Evolutionary conservation across 208 protist species (phyloP).

Genomic region (Acanthamoeba lenticulata): DNA sequence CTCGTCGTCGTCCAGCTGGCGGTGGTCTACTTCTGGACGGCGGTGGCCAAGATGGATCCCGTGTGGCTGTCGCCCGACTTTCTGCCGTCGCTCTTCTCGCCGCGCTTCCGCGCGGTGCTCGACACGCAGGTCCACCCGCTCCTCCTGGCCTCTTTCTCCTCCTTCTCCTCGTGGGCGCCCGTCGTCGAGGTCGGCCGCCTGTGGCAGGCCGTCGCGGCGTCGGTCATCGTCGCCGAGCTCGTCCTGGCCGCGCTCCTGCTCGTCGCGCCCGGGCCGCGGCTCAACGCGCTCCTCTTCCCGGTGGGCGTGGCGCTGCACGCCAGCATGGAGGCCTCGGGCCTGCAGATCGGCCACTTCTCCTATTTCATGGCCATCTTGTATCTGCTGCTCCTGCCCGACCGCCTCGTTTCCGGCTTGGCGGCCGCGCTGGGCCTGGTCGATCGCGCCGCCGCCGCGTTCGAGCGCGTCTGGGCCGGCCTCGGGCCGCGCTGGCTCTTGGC

Average conservation of each 20-base stretch:
- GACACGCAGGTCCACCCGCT: background rate
- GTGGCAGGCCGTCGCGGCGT: background rate
- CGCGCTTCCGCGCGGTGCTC: conserved; percentile 11
- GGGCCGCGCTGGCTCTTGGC: background rate
- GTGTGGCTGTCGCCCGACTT: conserved; percentile 25
- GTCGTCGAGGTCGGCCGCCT: background rate
- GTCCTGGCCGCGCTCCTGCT: background rate
- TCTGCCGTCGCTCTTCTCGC: conserved; percentile 45
- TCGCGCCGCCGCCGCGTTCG: background rate
- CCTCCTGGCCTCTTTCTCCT: background rate
- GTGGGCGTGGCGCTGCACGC: background rate
- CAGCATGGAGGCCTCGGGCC: conserved; percentile 34
- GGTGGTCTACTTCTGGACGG: conserved; percentile 54
- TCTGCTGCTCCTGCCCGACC: background rate
- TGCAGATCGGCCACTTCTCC: conserved; percentile 58
- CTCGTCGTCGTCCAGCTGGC: conserved; percentile 41
- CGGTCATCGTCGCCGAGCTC: conserved; percentile 5
- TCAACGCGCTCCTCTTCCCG: conserved; percentile 23
- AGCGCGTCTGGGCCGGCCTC: background rate
- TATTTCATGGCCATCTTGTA: conserved; percentile 52
- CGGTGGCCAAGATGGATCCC: conserved; percentile 54
- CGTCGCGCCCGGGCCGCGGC: background rate
- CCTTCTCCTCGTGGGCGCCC: background rate
- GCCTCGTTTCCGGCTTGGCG: background rate
- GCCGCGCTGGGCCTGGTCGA: background rate